A percentile compares a stretch with the other conserved stretches of the same genome.
These are phyloP conservation scores for Aureobasidium vineae DNA, from an alignment of 2,329 filamentous ascomycete genomes.

Conservation along the genomic window DNA sequence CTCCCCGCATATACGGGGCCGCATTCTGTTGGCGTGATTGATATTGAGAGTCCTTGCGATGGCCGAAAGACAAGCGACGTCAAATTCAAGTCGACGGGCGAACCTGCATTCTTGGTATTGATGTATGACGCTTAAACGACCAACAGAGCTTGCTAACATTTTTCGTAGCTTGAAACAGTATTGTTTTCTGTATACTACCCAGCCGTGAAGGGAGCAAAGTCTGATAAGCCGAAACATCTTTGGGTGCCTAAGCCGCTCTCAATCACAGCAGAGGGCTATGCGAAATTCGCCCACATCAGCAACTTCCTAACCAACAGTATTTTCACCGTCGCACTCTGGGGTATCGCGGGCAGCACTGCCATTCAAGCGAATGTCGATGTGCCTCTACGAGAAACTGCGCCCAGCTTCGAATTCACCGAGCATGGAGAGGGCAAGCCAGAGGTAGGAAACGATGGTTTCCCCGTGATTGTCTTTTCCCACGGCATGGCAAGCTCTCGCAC, in stretches of 20 bases:
- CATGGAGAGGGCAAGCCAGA: slow-evolving; percentile 30
- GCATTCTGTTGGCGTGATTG: slow-evolving; percentile 46
- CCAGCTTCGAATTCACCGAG: slow-evolving; percentile 27
- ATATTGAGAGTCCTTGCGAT: slow-evolving; percentile 44
- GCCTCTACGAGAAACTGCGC: slow-evolving; percentile 40
- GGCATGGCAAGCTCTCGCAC: slow-evolving; percentile 49
- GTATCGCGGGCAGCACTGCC: slow-evolving; percentile 43
- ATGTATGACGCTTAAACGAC: background rate
- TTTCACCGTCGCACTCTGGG: slow-evolving; percentile 46
- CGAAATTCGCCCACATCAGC: slow-evolving; percentile 43
- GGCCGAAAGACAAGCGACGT: slow-evolving; percentile 40
- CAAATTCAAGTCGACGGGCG: slow-evolving; percentile 41
- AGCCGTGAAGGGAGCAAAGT: slow-evolving; percentile 35
- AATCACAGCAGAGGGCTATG: slow-evolving; percentile 47
- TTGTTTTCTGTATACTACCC: slow-evolving; percentile 50
- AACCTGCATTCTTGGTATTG: slow-evolving; percentile 42
- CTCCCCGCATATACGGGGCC: slow-evolving; percentile 46
- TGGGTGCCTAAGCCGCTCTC: slow-evolving; percentile 49
- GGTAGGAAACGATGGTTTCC: slow-evolving; percentile 37
- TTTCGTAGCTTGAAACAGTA: slow-evolving; percentile 42
- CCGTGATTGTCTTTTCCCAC: slow-evolving; percentile 49
- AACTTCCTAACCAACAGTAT: slow-evolving; percentile 40
- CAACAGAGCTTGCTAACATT: slow-evolving; percentile 14
- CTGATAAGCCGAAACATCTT: slow-evolving; percentile 38
- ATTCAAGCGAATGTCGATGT: slow-evolving; percentile 48